Percentiles rank a stretch among this genome's conserved stretches.
Evolutionary conservation across 495 filamentous ascomycete genomes (phyloP).

Genomic region (Parathielavia hyrcaniae): DNA sequence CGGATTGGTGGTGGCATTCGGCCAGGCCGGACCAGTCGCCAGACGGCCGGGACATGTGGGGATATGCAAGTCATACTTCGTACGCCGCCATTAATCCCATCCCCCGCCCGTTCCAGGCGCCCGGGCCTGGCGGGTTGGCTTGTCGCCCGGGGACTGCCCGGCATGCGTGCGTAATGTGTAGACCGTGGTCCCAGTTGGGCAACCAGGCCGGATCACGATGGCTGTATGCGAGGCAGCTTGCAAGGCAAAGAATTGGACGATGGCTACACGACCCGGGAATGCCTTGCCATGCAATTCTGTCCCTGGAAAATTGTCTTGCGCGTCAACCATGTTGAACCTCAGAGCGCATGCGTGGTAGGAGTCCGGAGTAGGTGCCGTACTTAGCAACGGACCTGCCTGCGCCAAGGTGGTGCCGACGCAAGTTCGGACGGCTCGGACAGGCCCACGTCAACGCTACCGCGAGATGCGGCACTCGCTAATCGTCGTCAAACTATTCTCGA

Average conservation of each 20-base stretch:
- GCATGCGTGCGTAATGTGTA: not conserved
- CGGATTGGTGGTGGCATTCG: too few relatives aligned
- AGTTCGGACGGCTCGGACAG: not conserved
- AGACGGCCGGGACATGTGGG: not conserved
- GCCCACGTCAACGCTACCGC: not conserved
- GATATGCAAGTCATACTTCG: not conserved
- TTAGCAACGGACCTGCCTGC: not conserved
- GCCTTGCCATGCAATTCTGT: too few relatives aligned
- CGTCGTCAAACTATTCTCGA: slow-evolving; percentile 8
- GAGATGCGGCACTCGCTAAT: not conserved
- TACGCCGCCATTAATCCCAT: not conserved
- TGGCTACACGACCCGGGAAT: too few relatives aligned
- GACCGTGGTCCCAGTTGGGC: not conserved
- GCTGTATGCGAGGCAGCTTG: too few relatives aligned
- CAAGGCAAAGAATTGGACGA: too few relatives aligned
- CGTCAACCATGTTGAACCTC: too few relatives aligned
- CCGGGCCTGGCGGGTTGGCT: not conserved
- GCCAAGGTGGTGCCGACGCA: not conserved
- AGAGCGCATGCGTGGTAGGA: too few relatives aligned
- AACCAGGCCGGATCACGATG: too few relatives aligned
- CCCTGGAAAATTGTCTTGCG: too few relatives aligned
- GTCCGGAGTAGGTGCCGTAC: too few relatives aligned
- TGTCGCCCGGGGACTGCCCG: not conserved
- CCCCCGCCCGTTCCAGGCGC: not conserved
- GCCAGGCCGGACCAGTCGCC: too few relatives aligned